A percentile compares a stretch with the other conserved stretches of the same genome.
These are phyloP conservation scores for Dryadomyces sulphureus DNA, from an alignment of 2,329 filamentous ascomycete genomes.

Conservation along the genomic window DNA sequence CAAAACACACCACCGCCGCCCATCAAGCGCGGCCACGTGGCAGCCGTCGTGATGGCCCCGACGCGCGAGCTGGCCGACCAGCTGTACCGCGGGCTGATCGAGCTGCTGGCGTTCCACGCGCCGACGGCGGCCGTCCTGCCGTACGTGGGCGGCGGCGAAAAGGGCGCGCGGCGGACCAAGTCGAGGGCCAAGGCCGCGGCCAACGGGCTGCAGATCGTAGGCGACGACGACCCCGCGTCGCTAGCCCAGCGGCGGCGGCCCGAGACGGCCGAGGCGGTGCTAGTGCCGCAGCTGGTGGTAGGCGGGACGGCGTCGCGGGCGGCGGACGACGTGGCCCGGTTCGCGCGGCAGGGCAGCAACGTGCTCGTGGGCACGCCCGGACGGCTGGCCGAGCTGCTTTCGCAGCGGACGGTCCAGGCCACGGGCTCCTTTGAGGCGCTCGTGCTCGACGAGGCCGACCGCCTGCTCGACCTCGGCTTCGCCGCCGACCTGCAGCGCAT, in stretches of 20 bases:
- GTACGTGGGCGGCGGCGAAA: constrained; percentile 22
- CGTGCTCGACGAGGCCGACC: constrained; percentile 87
- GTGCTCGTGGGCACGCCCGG: constrained; percentile 78
- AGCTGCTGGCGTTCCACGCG: constrained; percentile 68
- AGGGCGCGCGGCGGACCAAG: constrained; percentile 16
- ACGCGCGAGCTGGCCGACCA: constrained; percentile 86
- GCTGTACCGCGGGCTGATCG: constrained; percentile 68
- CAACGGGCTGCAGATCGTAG: constrained; percentile 9
- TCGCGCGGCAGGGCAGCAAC: constrained; percentile 74
- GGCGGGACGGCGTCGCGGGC: constrained; percentile 59
- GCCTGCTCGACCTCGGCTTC: constrained; percentile 85
- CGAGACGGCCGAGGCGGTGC: constrained; percentile 27
- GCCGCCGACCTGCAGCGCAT: constrained; percentile 83
- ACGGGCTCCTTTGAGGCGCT: constrained; percentile 84
- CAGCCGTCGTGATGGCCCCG: constrained; percentile 81
- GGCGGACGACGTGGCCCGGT: constrained; percentile 73
- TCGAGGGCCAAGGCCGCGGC: constrained; percentile 27
- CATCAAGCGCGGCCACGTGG: constrained; percentile 78
- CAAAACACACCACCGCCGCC: constrained; percentile 34
- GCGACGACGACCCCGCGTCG: constrained; percentile 4
- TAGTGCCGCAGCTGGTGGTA: constrained; percentile 78
- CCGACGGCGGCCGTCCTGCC: constrained; percentile 55
- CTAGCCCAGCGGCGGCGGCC: constrained; percentile 19
- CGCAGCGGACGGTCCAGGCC: constrained; percentile 75
- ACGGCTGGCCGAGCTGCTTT: constrained; percentile 72